These are phyloP conservation scores for Sugiyamaella castrensis DNA, from an alignment of 1,139 yeast species.

Conservation along the genomic window DNA sequence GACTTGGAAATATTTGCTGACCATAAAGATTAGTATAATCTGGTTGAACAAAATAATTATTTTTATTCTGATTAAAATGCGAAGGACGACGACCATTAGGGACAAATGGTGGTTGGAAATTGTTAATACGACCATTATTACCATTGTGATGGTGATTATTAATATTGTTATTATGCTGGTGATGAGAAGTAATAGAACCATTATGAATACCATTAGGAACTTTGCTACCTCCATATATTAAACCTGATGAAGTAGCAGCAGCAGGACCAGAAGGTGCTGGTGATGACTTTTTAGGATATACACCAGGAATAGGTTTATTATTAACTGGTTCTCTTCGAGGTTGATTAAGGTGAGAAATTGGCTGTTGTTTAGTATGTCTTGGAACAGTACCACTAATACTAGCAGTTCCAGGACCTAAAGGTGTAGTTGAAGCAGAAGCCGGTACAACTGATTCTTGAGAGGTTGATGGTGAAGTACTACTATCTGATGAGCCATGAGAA, in stretches of 20 bases:
- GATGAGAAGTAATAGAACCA: slow-evolving; percentile 1
- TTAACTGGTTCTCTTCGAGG: too few relatives aligned
- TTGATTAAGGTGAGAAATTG: too few relatives aligned
- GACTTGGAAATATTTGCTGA: slow-evolving; percentile 23
- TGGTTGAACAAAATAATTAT: slow-evolving; percentile 24
- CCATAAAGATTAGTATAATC: slow-evolving; percentile 21
- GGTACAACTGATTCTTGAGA: neutral
- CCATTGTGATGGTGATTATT: slow-evolving; percentile 11
- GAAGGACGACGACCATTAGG: slow-evolving; percentile 21
- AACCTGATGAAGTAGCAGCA: neutral
- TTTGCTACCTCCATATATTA: slow-evolving; percentile 1
- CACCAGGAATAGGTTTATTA: too few relatives aligned
- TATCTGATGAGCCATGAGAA: neutral
- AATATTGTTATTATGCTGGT: slow-evolving; percentile 9
- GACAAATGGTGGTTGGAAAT: slow-evolving; percentile 12
- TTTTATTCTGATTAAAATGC: slow-evolving; percentile 22
- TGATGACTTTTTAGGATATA: neutral
- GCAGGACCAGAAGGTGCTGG: neutral
- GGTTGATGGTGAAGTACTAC: slow-evolving; percentile 1
- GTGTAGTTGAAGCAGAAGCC: slow-evolving; percentile 8
- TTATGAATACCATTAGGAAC: slow-evolving; percentile 3
- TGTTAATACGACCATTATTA: slow-evolving; percentile 3
- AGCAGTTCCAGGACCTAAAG: slow-evolving; percentile 8
- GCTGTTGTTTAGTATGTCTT: too few relatives aligned
- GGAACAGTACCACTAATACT: neutral